Evolutionary conservation across 352 stramenopile species (phyloP).

Genomic region (Phytophthora crassamura): DNA sequence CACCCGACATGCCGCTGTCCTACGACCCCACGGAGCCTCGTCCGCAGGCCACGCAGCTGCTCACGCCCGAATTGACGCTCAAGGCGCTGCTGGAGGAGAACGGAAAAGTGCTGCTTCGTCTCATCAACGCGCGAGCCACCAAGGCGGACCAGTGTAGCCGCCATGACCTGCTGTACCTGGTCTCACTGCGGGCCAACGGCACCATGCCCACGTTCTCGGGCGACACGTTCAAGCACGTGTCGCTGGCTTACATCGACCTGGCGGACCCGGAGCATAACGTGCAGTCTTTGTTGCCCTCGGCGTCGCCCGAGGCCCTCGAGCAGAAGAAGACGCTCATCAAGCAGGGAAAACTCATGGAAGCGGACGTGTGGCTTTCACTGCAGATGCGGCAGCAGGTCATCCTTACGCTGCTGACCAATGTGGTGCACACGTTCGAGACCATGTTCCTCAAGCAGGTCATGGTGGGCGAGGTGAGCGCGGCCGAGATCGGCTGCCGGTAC

Average conservation of each 20-base stretch:
- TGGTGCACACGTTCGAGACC: slow-evolving; percentile 85
- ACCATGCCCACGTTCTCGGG: slow-evolving; percentile 90
- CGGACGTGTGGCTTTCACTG: slow-evolving; percentile 84
- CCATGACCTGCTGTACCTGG: slow-evolving; percentile 79
- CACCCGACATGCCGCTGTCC: slow-evolving; percentile 72
- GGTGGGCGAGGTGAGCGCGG: slow-evolving; percentile 64
- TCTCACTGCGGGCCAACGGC: slow-evolving; percentile 55
- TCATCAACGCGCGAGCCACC: slow-evolving; percentile 79
- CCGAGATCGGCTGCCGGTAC: slow-evolving; percentile 71
- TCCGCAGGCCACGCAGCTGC: slow-evolving; percentile 68
- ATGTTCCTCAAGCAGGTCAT: slow-evolving; percentile 83
- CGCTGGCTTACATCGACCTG: slow-evolving; percentile 82
- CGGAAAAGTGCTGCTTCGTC: slow-evolving; percentile 75
- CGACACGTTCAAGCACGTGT: slow-evolving; percentile 77
- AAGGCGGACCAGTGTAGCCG: slow-evolving; percentile 75
- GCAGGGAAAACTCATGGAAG: slow-evolving; percentile 79
- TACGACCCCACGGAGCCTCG: slow-evolving; percentile 55
- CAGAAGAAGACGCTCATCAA: slow-evolving; percentile 74
- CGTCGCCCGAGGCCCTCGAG: slow-evolving; percentile 55
- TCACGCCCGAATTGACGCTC: slow-evolving; percentile 77
- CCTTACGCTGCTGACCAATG: slow-evolving; percentile 80
- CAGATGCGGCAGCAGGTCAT: slow-evolving; percentile 89
- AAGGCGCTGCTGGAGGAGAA: slow-evolving; percentile 81
- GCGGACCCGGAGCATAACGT: slow-evolving; percentile 77
- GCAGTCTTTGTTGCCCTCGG: slow-evolving; percentile 78